Conservation (phyloP, 108 stramenopile species). For the Discostella stelligeroides region DNA sequence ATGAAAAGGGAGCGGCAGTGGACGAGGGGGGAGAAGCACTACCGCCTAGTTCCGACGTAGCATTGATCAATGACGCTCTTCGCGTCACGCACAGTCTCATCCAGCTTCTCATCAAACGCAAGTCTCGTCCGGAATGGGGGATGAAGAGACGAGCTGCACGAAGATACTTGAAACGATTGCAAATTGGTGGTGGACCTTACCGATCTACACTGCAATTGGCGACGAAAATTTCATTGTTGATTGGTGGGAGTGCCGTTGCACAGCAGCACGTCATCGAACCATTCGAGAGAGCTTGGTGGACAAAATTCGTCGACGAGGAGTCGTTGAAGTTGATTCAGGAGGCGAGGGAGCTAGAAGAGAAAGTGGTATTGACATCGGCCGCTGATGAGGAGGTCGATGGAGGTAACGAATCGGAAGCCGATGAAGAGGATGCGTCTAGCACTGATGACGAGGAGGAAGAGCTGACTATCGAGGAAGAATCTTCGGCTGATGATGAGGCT, state of each 20-base stretch:
- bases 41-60: conserved; percentile 4
- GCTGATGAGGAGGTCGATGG: conserved; percentile 19
- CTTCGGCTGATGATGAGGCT: neutral
- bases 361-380: conserved; percentile 10
- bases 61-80: conserved; percentile 18
- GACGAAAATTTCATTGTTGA: conserved; percentile 31
- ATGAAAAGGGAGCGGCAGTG: neutral
- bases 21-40: conserved; percentile 8
- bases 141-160: conserved; percentile 55
- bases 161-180: conserved; percentile 32
- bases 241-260: conserved; percentile 24
- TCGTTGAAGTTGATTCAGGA: conserved; percentile 24
- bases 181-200: conserved; percentile 39
- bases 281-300: conserved; percentile 46
- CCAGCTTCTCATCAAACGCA: conserved; percentile 38
- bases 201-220: conserved; percentile 36
- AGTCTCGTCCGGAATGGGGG: conserved; percentile 38
- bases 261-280: conserved; percentile 25
- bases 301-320: conserved; percentile 23
- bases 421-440: conserved; percentile 11
- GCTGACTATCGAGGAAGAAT: conserved; percentile 5
- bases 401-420: conserved; percentile 17
- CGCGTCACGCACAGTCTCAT: conserved; percentile 16
- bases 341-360: conserved; percentile 23
- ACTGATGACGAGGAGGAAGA: conserved; percentile 9